A percentile compares a stretch with the other conserved stretches of the same genome.
These are phyloP conservation scores for rapeseed (Brassica napus) DNA, from an alignment of 345 rosid species.

Conservation along the genomic window DNA sequence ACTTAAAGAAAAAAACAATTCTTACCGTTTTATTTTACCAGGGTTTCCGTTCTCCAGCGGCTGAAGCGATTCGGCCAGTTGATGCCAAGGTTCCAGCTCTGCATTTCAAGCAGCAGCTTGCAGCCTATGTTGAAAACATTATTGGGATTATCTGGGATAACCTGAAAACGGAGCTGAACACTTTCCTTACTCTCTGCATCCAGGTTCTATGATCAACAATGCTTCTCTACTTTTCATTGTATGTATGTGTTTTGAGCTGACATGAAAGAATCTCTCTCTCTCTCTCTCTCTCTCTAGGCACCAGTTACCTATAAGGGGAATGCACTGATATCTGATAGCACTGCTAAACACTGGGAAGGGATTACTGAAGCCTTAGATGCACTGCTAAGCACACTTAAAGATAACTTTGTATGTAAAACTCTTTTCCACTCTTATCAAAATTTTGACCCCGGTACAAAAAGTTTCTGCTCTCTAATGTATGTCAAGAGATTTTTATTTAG, in stretches of 20 bases:
- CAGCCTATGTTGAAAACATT: not conserved
- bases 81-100: slow-evolving; percentile 66
- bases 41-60: slow-evolving; percentile 92
- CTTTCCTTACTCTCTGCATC: slow-evolving; percentile 77
- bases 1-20: not conserved
- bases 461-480: slow-evolving; percentile 1
- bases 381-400: slow-evolving; percentile 70
- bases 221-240: slow-evolving; percentile 12
- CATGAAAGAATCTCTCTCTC: not conserved
- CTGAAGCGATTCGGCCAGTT: slow-evolving; percentile 76
- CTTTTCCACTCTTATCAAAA: slow-evolving; percentile 15
- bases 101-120: too few species aligned
- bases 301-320: slow-evolving; percentile 81
- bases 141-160: slow-evolving; percentile 95
- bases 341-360: slow-evolving; percentile 89
- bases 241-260: slow-evolving; percentile 15
- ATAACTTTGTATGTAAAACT: slow-evolving; percentile 72
- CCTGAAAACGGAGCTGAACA: slow-evolving; percentile 78
- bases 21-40: slow-evolving; percentile 34
- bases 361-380: slow-evolving; percentile 78
- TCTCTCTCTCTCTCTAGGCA: slow-evolving; percentile 54
- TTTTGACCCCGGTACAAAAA: too few species aligned
- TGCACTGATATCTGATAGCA: slow-evolving; percentile 47
- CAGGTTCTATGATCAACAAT: slow-evolving; percentile 54
- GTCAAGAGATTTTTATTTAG: slow-evolving; percentile 23